A percentile compares a stretch with the other conserved stretches of the same genome.
Evolutionary conservation across 139 green algal genomes (phyloP).

Genomic region (Chlorella sorokiniana): DNA sequence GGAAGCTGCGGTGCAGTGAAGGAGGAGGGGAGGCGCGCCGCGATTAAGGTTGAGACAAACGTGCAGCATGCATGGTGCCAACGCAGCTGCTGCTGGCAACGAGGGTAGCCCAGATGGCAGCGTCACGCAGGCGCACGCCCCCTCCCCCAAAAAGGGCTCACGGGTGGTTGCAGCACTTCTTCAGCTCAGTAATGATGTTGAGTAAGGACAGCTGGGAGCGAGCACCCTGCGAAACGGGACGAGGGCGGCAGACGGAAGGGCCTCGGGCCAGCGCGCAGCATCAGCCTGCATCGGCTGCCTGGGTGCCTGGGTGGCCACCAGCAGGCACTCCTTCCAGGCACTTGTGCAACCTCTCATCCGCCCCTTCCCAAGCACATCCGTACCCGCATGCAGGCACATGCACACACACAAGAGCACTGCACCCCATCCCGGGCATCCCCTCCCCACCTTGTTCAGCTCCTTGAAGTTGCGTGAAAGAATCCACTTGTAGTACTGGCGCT

Average conservation of each 20-base stretch:
- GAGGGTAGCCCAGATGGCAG: neutral
- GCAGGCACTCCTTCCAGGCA: too few relatives aligned
- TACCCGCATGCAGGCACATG: neutral
- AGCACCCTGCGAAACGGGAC: slow-evolving; percentile 19
- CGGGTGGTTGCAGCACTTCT: slow-evolving; percentile 96
- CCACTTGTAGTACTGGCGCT: slow-evolving; percentile 97
- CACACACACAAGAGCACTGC: neutral
- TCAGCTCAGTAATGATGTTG: slow-evolving; percentile 94
- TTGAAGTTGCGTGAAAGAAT: slow-evolving; percentile 95
- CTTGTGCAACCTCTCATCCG: too few relatives aligned
- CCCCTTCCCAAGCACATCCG: neutral
- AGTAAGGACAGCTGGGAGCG: slow-evolving; percentile 73
- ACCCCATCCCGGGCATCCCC: too few relatives aligned
- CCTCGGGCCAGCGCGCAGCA: too few relatives aligned
- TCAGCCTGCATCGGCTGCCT: neutral
- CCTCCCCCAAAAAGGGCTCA: slow-evolving; percentile 77
- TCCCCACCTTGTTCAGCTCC: slow-evolving; percentile 88
- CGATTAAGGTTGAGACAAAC: neutral
- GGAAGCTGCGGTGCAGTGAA: slow-evolving; percentile 41
- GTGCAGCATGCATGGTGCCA: neutral
- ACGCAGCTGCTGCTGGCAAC: too few relatives aligned
- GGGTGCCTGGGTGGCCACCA: too few relatives aligned
- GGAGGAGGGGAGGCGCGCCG: neutral
- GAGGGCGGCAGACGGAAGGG: neutral
- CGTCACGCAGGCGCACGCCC: slow-evolving; percentile 19